phyloP scores from a whole-genome alignment of 2,329 filamentous ascomycete genomes.

The Arthroderma sp. region DNA sequence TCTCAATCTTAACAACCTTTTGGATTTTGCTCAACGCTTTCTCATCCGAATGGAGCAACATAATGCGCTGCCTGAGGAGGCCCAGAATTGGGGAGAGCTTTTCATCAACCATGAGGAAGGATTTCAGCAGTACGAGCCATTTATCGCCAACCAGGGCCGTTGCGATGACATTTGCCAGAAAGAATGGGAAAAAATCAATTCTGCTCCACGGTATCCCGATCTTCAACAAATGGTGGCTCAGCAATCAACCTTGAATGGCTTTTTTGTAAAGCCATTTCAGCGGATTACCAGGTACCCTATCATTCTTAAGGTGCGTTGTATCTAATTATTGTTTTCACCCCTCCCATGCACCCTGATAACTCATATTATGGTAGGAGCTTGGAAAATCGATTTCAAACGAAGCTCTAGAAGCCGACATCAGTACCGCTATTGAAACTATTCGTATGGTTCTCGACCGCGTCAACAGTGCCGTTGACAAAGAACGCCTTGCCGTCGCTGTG shows the following conservation, averaged over 20 bases:
- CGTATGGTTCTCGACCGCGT: conserved; percentile 71
- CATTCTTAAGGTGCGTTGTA: conserved; percentile 59
- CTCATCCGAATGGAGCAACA: conserved; percentile 92
- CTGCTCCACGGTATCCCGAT: conserved; percentile 52
- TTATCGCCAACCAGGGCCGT: conserved; percentile 90
- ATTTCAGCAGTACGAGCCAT: conserved; percentile 89
- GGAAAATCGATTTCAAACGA: conserved; percentile 70
- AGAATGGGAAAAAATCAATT: conserved; percentile 74
- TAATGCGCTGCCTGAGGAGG: conserved; percentile 61
- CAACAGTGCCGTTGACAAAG: conserved; percentile 80
- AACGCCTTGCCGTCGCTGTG: conserved; percentile 70
- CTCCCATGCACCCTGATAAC: background rate
- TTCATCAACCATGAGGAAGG: conserved; percentile 74
- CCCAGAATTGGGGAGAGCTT: conserved; percentile 89
- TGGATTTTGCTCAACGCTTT: conserved; percentile 92
- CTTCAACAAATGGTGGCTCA: conserved; percentile 67
- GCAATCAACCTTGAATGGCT: conserved; percentile 77
- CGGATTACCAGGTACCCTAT: conserved; percentile 88
- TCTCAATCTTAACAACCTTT: conserved; percentile 83
- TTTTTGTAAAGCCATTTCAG: conserved; percentile 93
- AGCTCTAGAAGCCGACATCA: conserved; percentile 57
- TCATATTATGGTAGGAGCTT: conserved; percentile 48
- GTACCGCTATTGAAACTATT: conserved; percentile 64
- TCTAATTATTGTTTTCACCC: background rate
- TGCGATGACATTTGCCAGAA: conserved; percentile 73